Percentiles rank a stretch among this genome's conserved stretches.
Evolutionary conservation across 2,329 filamentous ascomycete genomes (phyloP).

Genomic region (Cercospora beticola): DNA sequence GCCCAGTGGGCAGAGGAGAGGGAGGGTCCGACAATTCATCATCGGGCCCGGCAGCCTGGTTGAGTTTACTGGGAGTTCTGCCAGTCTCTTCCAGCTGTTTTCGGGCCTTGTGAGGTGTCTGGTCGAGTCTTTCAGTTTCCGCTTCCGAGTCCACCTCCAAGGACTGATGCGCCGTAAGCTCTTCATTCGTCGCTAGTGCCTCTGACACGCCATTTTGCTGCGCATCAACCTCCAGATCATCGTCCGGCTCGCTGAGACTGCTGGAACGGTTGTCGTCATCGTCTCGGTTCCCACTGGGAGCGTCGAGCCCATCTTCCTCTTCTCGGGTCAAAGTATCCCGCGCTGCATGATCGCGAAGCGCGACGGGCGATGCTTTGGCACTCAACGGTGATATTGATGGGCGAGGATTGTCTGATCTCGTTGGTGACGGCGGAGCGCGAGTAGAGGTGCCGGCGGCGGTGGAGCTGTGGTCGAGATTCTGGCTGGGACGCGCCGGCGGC

Average conservation of each 20-base stretch:
- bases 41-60: slow-evolving; percentile 55
- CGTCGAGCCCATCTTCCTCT: neutral
- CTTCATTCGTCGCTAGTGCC: slow-evolving; percentile 11
- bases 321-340: neutral
- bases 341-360: slow-evolving; percentile 18
- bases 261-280: slow-evolving; percentile 63
- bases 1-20: slow-evolving; percentile 33
- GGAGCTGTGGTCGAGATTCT: slow-evolving; percentile 6
- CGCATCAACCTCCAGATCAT: slow-evolving; percentile 55
- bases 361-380: slow-evolving; percentile 34
- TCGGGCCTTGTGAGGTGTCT: slow-evolving; percentile 50
- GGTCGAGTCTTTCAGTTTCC: slow-evolving; percentile 88
- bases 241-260: slow-evolving; percentile 88
- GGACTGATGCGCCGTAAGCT: slow-evolving; percentile 28
- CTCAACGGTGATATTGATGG: slow-evolving; percentile 40
- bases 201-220: slow-evolving; percentile 16
- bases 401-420: slow-evolving; percentile 18
- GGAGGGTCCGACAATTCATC: slow-evolving; percentile 42
- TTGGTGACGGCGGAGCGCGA: slow-evolving; percentile 19
- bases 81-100: slow-evolving; percentile 51
- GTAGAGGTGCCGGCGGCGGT: neutral
- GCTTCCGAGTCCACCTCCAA: slow-evolving; percentile 72
- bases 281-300: slow-evolving; percentile 19
- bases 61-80: slow-evolving; percentile 74
- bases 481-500: slow-evolving; percentile 2